Evolutionary conservation across 257 asterid genomes (phyloP).

Genomic region (Plantago ovata): DNA sequence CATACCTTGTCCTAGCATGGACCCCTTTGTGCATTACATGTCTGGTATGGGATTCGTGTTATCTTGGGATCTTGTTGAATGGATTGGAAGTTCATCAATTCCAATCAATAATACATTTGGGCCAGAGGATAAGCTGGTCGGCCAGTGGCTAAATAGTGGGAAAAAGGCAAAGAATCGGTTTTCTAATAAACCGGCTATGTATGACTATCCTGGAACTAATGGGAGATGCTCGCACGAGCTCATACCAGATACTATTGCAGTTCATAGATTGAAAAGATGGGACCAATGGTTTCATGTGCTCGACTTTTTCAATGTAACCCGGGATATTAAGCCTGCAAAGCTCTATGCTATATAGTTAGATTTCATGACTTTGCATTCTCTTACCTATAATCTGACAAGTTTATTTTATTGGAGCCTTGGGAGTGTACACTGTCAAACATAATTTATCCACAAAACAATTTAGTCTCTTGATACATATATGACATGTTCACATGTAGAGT

Average conservation of each 20-base stretch:
- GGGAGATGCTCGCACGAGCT: constrained; percentile 76
- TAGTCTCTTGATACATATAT: too few species aligned
- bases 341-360: constrained; percentile 25
- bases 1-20: constrained; percentile 73
- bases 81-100: constrained; percentile 44
- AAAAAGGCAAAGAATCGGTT: constrained; percentile 60
- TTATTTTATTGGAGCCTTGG: too few species aligned
- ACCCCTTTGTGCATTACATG: constrained; percentile 69
- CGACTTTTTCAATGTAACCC: constrained; percentile 62
- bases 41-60: constrained; percentile 79
- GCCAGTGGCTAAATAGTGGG: constrained; percentile 59
- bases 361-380: too few species aligned
- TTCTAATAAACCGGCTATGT: constrained; percentile 69
- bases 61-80: constrained; percentile 79
- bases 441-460: too few species aligned
- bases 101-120: constrained; percentile 47
- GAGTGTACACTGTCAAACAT: too few species aligned
- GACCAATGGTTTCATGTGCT: constrained; percentile 68
- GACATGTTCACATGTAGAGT: too few species aligned
- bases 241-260: constrained; percentile 60
- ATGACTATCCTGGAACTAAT: constrained; percentile 79
- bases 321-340: constrained; percentile 34
- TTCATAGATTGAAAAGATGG: constrained; percentile 68
- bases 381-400: too few species aligned
- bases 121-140: constrained; percentile 76